phyloP scores from a whole-genome alignment of 345 rosid genomes.

The Salix udensis region DNA sequence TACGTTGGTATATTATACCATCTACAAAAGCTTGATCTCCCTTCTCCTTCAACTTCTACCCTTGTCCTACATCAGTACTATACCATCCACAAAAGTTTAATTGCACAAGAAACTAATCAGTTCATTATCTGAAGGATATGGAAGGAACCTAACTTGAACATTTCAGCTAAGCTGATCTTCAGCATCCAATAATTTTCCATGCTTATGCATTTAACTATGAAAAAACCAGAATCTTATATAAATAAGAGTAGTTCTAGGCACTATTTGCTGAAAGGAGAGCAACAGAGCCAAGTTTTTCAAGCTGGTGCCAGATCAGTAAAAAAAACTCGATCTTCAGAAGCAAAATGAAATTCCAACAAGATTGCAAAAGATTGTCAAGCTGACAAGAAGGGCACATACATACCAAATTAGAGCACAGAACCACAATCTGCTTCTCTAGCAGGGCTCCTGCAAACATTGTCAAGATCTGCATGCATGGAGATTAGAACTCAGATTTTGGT shows the following conservation, averaged over 20 bases:
- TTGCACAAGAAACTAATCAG: background rate
- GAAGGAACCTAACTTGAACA: background rate
- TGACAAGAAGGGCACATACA: constrained; percentile 3
- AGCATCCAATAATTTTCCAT: background rate
- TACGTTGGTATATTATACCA: too few species aligned
- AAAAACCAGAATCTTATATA: background rate
- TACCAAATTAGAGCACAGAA: constrained; percentile 98
- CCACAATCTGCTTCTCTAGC: constrained; percentile 80
- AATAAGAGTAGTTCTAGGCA: background rate
- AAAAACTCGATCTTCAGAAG: background rate
- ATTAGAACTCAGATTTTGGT: constrained; percentile 1
- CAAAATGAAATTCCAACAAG: background rate
- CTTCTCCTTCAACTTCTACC: background rate
- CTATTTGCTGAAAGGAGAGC: background rate
- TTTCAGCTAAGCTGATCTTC: background rate
- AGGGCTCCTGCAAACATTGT: constrained; percentile 76
- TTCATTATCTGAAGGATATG: background rate
- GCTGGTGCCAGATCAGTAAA: background rate
- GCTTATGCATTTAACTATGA: background rate
- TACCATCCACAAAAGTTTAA: background rate
- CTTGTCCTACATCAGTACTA: background rate
- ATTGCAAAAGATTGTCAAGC: background rate
- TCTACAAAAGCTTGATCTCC: too few species aligned
- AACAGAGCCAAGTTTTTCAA: background rate
- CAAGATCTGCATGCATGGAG: constrained; percentile 52